phyloP scores from a whole-genome alignment of 805 yeast species.

The Cyberlindnera maclurae region DNA sequence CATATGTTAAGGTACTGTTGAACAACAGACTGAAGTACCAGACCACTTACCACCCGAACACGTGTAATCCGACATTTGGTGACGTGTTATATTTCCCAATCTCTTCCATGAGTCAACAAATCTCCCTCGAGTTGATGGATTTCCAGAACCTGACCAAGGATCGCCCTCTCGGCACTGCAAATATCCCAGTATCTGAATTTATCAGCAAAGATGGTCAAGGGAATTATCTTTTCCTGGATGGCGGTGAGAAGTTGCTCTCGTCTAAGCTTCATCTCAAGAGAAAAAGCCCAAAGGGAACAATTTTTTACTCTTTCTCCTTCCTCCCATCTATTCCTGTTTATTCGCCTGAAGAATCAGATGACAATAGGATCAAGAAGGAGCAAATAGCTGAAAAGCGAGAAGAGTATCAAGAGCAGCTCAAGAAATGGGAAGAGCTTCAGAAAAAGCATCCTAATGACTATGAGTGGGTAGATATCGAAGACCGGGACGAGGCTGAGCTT shows the following conservation, averaged over 20 bases:
- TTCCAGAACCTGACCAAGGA: conserved; percentile 58
- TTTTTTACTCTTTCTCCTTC: conserved; percentile 53
- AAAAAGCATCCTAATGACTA: conserved; percentile 52
- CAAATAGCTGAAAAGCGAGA: conserved; percentile 30
- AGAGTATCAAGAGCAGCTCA: conserved; percentile 28
- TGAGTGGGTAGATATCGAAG: conserved; percentile 50
- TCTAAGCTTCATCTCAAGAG: conserved; percentile 27
- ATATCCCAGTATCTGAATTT: conserved; percentile 42
- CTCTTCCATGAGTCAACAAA: conserved; percentile 49
- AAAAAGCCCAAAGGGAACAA: conserved; percentile 41
- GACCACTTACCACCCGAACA: conserved; percentile 47
- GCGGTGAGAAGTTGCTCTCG: conserved; percentile 36
- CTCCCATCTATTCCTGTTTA: conserved; percentile 59
- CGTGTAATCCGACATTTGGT: conserved; percentile 52
- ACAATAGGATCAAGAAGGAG: conserved; percentile 36
- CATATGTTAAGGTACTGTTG: conserved; percentile 54
- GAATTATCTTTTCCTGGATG: conserved; percentile 42
- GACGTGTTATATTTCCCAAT: conserved; percentile 56
- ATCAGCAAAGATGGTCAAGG: conserved; percentile 43
- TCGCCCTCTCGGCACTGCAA: conserved; percentile 53
- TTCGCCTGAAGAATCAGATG: conserved; percentile 47
- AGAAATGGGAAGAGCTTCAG: conserved; percentile 43
- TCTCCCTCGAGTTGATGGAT: conserved; percentile 56
- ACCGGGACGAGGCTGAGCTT: conserved; percentile 32
- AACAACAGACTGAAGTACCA: conserved; percentile 52